Evolutionary conservation across 345 rosid genomes (phyloP).

Genomic region (Pistacia integerrima): DNA sequence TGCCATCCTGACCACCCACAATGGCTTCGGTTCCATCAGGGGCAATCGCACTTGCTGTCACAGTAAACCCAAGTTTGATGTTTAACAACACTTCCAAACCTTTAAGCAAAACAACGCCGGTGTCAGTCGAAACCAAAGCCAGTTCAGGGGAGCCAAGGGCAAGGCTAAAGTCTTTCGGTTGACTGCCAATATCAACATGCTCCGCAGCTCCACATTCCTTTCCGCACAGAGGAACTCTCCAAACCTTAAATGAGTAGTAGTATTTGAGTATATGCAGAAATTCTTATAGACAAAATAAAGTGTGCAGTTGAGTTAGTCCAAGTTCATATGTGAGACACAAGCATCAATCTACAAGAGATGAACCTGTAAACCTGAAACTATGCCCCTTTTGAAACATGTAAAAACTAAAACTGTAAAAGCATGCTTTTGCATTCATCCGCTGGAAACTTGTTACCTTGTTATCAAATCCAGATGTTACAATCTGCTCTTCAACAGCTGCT

Average conservation of each 20-base stretch:
- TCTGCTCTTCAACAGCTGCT: slow-evolving; percentile 53
- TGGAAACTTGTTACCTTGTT: slow-evolving; percentile 34
- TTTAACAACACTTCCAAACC: slow-evolving; percentile 70
- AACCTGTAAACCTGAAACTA: too few species aligned
- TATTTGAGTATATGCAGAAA: too few species aligned
- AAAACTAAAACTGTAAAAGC: too few species aligned
- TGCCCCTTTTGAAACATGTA: too few species aligned
- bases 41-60: slow-evolving; percentile 74
- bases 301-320: too few species aligned
- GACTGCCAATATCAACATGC: slow-evolving; percentile 70
- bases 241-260: slow-evolving; percentile 42
- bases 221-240: slow-evolving; percentile 69
- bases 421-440: too few species aligned
- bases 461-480: slow-evolving; percentile 51
- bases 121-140: slow-evolving; percentile 66
- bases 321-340: too few species aligned
- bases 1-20: slow-evolving; percentile 82
- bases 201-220: slow-evolving; percentile 72
- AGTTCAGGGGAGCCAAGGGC: slow-evolving; percentile 70
- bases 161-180: slow-evolving; percentile 87
- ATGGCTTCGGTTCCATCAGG: slow-evolving; percentile 95
- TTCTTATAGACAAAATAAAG: not conserved
- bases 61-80: slow-evolving; percentile 71
- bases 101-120: slow-evolving; percentile 80
- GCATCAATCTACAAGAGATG: too few species aligned